Percentiles rank a stretch among this genome's conserved stretches.
Evolutionary conservation across 2,329 filamentous ascomycete genomes (phyloP).

Genomic region (Ceratocystis variospora): DNA sequence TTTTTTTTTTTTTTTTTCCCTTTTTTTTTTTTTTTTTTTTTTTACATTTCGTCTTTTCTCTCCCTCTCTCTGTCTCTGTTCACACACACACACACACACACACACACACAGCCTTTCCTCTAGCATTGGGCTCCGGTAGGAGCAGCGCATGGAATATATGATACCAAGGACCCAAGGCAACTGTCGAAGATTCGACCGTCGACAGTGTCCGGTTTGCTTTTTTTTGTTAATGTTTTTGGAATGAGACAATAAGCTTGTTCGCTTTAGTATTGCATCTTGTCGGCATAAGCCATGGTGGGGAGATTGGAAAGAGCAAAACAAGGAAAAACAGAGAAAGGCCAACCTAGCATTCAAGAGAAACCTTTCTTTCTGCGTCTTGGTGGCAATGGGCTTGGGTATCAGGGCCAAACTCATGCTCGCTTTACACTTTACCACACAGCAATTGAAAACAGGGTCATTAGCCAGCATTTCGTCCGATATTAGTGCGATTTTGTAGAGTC

Average conservation of each 20-base stretch:
- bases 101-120: constrained; percentile 5
- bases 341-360: not conserved
- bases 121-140: constrained; percentile 9
- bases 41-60: not conserved
- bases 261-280: not conserved
- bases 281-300: not conserved
- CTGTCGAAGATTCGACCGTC: constrained; percentile 6
- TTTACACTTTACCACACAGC: not conserved
- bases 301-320: not conserved
- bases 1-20: too few relatives aligned
- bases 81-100: constrained; percentile 7
- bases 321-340: not conserved
- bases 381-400: not conserved
- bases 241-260: not conserved
- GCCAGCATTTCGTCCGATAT: not conserved
- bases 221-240: constrained; percentile 4
- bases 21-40: constrained; percentile 5
- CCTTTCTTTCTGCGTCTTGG: not conserved
- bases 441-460: not conserved
- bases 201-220: constrained; percentile 16
- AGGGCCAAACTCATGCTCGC: not conserved
- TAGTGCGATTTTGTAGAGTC: not conserved
- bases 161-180: constrained; percentile 14
- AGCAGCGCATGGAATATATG: constrained; percentile 12
- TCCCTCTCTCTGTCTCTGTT: not conserved